These are phyloP conservation scores for Starmerella bombi DNA, from an alignment of 805 yeast species.

Conservation along the genomic window DNA sequence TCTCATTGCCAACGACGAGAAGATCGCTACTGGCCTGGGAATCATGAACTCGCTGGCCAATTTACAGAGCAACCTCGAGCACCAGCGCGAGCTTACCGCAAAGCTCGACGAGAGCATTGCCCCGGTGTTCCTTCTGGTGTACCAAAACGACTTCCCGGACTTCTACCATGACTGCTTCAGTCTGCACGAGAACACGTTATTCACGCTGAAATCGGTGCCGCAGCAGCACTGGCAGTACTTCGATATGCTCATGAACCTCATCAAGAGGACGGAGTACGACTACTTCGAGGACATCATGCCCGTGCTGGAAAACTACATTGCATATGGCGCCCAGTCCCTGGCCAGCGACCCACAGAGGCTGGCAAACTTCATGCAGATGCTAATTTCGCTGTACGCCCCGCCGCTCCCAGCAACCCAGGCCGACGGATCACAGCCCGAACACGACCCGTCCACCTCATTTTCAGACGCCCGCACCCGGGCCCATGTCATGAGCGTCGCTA, in stretches of 20 bases:
- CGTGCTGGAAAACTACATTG: slow-evolving; percentile 58
- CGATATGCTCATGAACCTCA: slow-evolving; percentile 33
- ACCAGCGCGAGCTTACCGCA: slow-evolving; percentile 51
- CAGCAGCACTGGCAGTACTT: slow-evolving; percentile 67
- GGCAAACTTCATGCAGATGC: slow-evolving; percentile 36
- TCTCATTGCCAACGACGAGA: slow-evolving; percentile 42
- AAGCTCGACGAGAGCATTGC: slow-evolving; percentile 52
- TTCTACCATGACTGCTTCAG: slow-evolving; percentile 68
- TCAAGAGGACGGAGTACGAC: slow-evolving; percentile 38
- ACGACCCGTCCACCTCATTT: slow-evolving; percentile 34
- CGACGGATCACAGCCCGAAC: slow-evolving; percentile 7
- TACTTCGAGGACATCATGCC: slow-evolving; percentile 64
- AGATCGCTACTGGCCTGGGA: slow-evolving; percentile 71
- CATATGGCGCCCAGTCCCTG: slow-evolving; percentile 42
- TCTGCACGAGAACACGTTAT: slow-evolving; percentile 55
- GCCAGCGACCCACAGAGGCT: slow-evolving; percentile 30
- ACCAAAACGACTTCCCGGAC: slow-evolving; percentile 53
- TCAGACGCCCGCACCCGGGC: slow-evolving; percentile 47
- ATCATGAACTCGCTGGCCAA: slow-evolving; percentile 72
- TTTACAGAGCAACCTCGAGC: slow-evolving; percentile 68
- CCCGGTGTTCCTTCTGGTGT: slow-evolving; percentile 57
- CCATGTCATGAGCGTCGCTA: slow-evolving; percentile 50
- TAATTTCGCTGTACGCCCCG: slow-evolving; percentile 35
- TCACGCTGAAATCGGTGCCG: slow-evolving; percentile 45
- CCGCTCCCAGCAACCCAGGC: slow-evolving; percentile 20